Conservation (phyloP, 169 alveolate species). For the Perkinsus olseni region DNA sequence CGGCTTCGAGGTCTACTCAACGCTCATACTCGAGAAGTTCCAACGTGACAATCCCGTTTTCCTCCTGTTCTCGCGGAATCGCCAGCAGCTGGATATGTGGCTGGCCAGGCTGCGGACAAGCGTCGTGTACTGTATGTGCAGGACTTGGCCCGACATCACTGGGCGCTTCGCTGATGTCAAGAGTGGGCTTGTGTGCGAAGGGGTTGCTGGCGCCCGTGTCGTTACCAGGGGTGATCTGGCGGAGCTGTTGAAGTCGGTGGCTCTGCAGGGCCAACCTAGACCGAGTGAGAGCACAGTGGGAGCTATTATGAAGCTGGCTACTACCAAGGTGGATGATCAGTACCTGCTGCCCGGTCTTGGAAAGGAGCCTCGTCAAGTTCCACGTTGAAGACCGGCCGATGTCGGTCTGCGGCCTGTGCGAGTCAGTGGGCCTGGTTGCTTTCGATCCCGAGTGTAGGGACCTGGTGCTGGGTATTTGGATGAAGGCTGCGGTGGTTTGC, state of each 20-base stretch:
- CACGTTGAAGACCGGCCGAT: neutral
- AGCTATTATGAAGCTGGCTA: neutral
- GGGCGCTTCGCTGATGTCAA: neutral
- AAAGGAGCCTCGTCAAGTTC: neutral
- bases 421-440: neutral
- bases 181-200: neutral
- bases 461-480: neutral
- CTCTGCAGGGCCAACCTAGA: neutral
- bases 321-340: neutral
- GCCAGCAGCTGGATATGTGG: neutral
- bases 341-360: neutral
- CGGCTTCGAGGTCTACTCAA: neutral
- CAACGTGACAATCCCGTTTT: neutral
- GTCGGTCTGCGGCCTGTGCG: neutral
- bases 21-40: neutral
- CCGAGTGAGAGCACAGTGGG: neutral
- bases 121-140: neutral
- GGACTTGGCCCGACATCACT: neutral
- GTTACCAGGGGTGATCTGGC: neutral
- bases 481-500: neutral
- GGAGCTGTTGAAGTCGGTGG: neutral
- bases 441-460: neutral
- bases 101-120: neutral
- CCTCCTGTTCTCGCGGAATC: neutral
- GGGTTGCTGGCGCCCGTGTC: neutral